Conservation (phyloP, 495 filamentous ascomycete genomes). For the Hyaloscypha variabilis region DNA sequence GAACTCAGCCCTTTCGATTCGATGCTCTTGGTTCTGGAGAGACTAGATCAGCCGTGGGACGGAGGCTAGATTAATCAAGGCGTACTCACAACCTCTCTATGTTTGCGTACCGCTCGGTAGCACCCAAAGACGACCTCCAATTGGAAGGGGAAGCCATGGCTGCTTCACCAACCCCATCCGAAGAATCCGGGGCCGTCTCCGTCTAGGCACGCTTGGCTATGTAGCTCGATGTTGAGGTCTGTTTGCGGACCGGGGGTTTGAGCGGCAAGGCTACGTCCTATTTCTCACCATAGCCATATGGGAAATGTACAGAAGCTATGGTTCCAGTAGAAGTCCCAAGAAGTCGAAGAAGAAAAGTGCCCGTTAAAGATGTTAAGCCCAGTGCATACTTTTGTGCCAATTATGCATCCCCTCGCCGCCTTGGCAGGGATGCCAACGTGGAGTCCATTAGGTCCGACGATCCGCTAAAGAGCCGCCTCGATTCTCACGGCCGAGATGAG, state of each 20-base stretch:
- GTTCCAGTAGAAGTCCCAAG: background rate
- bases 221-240: background rate
- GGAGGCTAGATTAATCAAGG: background rate
- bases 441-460: constrained; percentile 7
- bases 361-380: background rate
- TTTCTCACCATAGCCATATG: background rate
- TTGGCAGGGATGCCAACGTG: constrained; percentile 8
- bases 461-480: constrained; percentile 18
- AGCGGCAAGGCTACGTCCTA: background rate
- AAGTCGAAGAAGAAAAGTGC: background rate
- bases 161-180: constrained; percentile 4
- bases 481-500: background rate
- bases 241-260: background rate
- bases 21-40: constrained; percentile 22
- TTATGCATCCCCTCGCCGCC: constrained; percentile 13
- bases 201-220: background rate
- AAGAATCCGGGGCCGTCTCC: constrained; percentile 10
- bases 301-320: background rate
- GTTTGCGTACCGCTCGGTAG: constrained; percentile 52
- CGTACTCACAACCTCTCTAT: constrained; percentile 51
- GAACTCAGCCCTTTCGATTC: constrained; percentile 22
- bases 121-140: constrained; percentile 45
- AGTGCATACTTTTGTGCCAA: background rate
- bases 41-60: background rate
- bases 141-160: constrained; percentile 35